A percentile compares a stretch with the other conserved stretches of the same genome.
These are phyloP conservation scores for Acorus calamus DNA, from an alignment of 106 monocot species.

Conservation along the genomic window DNA sequence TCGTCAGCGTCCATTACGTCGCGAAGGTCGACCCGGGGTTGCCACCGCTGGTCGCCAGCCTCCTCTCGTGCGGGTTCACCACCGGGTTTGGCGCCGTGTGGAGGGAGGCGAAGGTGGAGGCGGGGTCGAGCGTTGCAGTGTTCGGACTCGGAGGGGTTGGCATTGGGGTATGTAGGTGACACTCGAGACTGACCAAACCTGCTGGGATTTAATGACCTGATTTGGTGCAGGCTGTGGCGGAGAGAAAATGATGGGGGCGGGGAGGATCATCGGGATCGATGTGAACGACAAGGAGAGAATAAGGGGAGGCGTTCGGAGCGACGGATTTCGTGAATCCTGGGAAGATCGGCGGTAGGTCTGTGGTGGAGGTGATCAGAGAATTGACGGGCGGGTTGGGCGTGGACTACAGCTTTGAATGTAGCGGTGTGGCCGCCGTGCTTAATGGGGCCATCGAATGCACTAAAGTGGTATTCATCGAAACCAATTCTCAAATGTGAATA, in stretches of 20 bases:
- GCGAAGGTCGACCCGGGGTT: conserved; percentile 4
- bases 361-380: conserved; percentile 4
- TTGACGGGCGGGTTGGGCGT: conserved; percentile 6
- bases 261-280: conserved; percentile 11
- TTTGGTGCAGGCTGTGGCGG: conserved; percentile 2
- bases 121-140: conserved; percentile 4
- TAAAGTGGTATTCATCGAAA: neutral
- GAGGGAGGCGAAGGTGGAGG: conserved; percentile 9
- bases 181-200: neutral
- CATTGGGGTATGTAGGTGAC: conserved; percentile 4
- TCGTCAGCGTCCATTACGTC: conserved; percentile 1
- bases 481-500: neutral
- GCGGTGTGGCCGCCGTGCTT: neutral
- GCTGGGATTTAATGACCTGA: too few species aligned
- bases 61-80: conserved; percentile 12
- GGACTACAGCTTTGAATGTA: conserved; percentile 12
- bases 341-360: neutral
- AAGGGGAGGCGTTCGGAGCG: neutral
- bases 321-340: conserved; percentile 8
- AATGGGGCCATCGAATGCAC: conserved; percentile 7
- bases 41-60: conserved; percentile 3
- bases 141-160: conserved; percentile 13
- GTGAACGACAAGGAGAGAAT: neutral
- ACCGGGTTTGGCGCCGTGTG: conserved; percentile 14
- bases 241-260: neutral